phyloP scores from a whole-genome alignment of 2,329 filamentous ascomycete species.

The Colletotrichum caudatum region DNA sequence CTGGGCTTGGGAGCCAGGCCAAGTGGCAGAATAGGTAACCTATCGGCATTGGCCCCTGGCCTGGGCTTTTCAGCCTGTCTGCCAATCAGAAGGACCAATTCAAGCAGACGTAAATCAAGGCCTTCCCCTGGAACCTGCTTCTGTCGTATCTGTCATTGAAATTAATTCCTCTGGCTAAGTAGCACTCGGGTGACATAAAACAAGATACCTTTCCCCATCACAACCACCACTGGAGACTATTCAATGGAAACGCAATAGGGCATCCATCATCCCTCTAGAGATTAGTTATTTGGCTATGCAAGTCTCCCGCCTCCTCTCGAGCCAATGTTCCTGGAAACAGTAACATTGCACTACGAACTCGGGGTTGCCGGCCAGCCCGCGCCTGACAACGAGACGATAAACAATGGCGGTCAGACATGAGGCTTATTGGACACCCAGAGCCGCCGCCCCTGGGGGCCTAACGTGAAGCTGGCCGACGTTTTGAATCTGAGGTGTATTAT shows the following conservation, averaged over 20 bases:
- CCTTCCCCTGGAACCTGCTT: neutral
- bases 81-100: conserved; percentile 19
- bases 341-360: neutral
- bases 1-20: neutral
- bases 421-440: conserved; percentile 6
- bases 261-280: neutral
- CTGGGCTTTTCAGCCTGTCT: neutral
- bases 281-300: neutral
- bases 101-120: neutral
- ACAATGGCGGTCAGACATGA: conserved; percentile 17
- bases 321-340: neutral
- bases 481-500: conserved; percentile 17
- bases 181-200: too few species aligned
- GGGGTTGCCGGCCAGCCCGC: neutral
- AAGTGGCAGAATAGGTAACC: neutral
- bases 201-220: too few species aligned
- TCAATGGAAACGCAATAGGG: neutral
- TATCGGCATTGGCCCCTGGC: neutral
- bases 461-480: conserved; percentile 27
- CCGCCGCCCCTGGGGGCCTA: neutral
- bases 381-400: conserved; percentile 12
- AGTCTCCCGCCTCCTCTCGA: neutral
- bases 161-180: conserved; percentile 5
- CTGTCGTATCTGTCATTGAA: neutral
- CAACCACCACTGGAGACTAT: too few species aligned